Conservation (phyloP, 2,329 filamentous ascomycete species). For the Paraphoma chrysanthemicola region DNA sequence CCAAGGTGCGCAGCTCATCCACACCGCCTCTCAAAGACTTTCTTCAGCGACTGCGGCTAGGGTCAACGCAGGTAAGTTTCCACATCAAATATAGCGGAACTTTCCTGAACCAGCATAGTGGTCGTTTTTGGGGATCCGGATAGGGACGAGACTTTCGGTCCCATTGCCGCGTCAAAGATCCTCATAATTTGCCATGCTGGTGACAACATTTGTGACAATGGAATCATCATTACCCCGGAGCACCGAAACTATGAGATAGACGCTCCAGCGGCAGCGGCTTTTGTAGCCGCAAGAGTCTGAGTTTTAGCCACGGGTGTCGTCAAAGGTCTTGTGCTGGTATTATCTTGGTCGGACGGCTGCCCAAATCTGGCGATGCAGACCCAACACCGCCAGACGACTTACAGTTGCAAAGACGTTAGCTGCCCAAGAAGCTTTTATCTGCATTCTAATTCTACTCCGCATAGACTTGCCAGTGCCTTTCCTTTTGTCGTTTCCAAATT, state of each 20-base stretch:
- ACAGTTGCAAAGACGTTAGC: no score
- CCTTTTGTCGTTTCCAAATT: no score
- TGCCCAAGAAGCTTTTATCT: no score
- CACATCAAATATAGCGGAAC: neutral
- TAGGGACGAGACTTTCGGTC: conserved; percentile 37
- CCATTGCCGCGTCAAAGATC: conserved; percentile 35
- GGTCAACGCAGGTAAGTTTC: conserved; percentile 28
- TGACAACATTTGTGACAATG: conserved; percentile 44
- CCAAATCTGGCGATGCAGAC: neutral
- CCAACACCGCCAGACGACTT: no score
- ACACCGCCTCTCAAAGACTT: conserved; percentile 51
- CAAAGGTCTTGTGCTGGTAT: neutral
- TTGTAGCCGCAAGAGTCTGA: conserved; percentile 24
- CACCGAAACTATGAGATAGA: conserved; percentile 36
- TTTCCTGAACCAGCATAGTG: conserved; percentile 16
- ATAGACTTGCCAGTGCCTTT: no score
- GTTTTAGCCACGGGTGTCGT: neutral
- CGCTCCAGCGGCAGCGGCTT: conserved; percentile 29
- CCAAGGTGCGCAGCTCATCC: conserved; percentile 52
- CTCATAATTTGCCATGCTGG: conserved; percentile 45
- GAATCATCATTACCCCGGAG: conserved; percentile 28
- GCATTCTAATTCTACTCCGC: no score
- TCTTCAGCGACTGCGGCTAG: conserved; percentile 26
- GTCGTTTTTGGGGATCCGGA: conserved; percentile 49
- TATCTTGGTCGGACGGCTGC: neutral